Evolutionary conservation across 805 yeast genomes (phyloP).

Genomic region (Candida nitratophila): DNA sequence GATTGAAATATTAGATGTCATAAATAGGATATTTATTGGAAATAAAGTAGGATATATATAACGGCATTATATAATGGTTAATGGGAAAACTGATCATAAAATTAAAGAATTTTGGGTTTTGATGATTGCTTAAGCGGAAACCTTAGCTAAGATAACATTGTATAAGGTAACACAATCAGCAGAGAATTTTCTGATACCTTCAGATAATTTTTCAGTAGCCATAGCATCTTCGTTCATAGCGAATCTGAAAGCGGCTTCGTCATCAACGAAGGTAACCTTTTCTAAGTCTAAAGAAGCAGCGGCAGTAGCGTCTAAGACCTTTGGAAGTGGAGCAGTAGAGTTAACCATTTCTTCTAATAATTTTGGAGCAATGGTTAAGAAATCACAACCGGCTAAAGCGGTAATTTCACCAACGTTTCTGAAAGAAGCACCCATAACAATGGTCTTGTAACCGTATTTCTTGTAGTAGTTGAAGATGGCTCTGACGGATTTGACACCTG

Average conservation of each 20-base stretch:
- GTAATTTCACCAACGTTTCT: constrained; percentile 94
- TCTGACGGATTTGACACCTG: constrained; percentile 93
- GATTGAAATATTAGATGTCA: no score
- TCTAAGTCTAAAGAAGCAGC: constrained; percentile 50
- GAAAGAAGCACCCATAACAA: constrained; percentile 99
- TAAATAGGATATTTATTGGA: no score
- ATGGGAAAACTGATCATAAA: not conserved
- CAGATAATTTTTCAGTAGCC: constrained; percentile 96
- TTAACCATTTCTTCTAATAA: constrained; percentile 81
- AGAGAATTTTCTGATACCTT: constrained; percentile 96
- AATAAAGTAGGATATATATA: no score
- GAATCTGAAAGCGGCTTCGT: constrained; percentile 89
- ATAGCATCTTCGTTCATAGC: constrained; percentile 91
- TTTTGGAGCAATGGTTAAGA: constrained; percentile 89
- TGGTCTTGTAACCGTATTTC: constrained; percentile 92
- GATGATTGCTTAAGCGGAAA: not conserved
- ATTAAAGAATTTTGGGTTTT: not conserved
- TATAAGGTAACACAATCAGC: constrained; percentile 83
- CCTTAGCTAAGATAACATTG: constrained; percentile 34
- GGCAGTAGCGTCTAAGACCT: constrained; percentile 61
- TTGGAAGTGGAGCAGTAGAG: constrained; percentile 75
- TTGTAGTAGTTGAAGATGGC: constrained; percentile 94
- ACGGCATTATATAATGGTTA: not conserved
- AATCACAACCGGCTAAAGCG: constrained; percentile 96
- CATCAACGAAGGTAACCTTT: constrained; percentile 76